Percentiles rank a stretch among this genome's conserved stretches.
Evolutionary conservation across 2,329 filamentous ascomycete species (phyloP).

Genomic region (Aureobasidium sp.): DNA sequence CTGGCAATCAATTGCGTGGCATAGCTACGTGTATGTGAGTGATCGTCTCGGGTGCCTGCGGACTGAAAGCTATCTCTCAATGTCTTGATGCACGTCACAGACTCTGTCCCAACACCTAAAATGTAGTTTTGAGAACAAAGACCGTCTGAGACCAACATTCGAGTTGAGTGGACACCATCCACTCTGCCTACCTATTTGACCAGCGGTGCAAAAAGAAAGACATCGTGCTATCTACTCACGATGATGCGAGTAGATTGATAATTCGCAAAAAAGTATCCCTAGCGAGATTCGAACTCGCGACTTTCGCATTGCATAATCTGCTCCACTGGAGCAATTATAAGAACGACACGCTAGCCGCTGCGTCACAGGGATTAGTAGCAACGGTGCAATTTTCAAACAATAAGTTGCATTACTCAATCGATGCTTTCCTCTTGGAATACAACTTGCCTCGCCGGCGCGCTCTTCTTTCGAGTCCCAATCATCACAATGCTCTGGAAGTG

Average conservation of each 20-base stretch:
- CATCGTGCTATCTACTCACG: not conserved
- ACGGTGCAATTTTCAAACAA: not conserved
- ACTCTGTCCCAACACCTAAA: not conserved
- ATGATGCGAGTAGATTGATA: not conserved
- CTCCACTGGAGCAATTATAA: slow-evolving; percentile 24
- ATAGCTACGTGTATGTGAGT: not conserved
- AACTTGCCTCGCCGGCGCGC: not conserved
- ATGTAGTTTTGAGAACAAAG: not conserved
- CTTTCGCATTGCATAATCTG: slow-evolving; percentile 12
- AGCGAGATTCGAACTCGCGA: slow-evolving; percentile 13
- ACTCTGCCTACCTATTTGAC: not conserved
- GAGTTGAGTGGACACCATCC: not conserved
- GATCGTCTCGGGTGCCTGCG: no score
- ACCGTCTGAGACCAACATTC: not conserved
- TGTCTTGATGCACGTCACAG: not conserved
- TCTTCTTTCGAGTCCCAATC: not conserved
- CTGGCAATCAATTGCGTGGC: not conserved
- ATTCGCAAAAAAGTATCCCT: slow-evolving; percentile 5
- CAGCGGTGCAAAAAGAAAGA: not conserved
- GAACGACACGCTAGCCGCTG: slow-evolving; percentile 38
- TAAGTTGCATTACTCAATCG: fast-evolving
- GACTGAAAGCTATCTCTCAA: not conserved
- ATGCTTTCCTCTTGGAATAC: no score
- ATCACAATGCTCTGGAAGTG: not conserved
- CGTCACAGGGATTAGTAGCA: slow-evolving; percentile 8